Evolutionary conservation across 768 basidiomycete genomes (phyloP).

Genomic region (Leccinum sublutescens): DNA sequence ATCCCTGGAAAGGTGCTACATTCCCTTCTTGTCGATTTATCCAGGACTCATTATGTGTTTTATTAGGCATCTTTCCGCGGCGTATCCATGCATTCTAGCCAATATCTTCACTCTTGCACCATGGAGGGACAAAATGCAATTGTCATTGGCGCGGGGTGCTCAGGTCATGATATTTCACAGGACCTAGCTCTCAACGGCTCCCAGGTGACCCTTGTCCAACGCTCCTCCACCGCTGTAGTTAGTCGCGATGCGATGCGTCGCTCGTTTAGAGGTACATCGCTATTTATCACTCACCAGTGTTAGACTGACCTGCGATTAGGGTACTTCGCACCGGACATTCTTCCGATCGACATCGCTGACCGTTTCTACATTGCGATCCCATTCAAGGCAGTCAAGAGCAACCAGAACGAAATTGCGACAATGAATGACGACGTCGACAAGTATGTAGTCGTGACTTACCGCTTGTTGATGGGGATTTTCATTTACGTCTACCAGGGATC

Average conservation of each 20-base stretch:
- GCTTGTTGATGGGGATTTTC: background rate
- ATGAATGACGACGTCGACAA: background rate
- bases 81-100: background rate
- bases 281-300: background rate
- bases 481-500: background rate
- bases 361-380: conserved; percentile 10
- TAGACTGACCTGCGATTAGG: background rate
- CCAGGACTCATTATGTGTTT: background rate
- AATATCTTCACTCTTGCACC: background rate
- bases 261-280: background rate
- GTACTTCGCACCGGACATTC: conserved; percentile 9
- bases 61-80: background rate
- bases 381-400: background rate
- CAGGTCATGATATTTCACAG: conserved; percentile 14
- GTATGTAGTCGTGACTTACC: background rate
- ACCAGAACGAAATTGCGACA: background rate
- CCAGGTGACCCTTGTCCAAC: conserved; percentile 5
- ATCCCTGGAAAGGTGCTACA: background rate
- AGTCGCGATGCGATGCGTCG: conserved; percentile 6
- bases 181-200: conserved; percentile 5
- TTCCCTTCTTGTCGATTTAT: background rate
- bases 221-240: conserved; percentile 10
- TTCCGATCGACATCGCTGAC: conserved; percentile 10
- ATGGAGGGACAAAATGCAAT: background rate
- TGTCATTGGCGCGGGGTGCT: conserved; percentile 14